Evolutionary conservation across 306 rosid genomes (phyloP).

Genomic region (Dryas alaskensis): DNA sequence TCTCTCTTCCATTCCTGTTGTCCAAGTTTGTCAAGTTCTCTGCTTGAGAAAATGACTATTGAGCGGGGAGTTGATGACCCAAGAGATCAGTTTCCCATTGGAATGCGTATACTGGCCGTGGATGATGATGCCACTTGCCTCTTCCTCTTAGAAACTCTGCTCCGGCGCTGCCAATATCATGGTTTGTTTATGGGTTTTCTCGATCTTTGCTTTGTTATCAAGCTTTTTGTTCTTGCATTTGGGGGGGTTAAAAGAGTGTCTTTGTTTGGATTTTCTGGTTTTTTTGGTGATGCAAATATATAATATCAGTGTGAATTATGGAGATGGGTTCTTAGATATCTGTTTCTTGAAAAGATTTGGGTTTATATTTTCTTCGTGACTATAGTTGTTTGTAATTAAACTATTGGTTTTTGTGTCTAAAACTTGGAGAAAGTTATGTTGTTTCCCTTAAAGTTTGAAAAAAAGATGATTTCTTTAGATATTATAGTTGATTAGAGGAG

Average conservation of each 20-base stretch:
- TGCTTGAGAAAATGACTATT: constrained; percentile 41
- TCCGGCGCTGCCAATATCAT: constrained; percentile 84
- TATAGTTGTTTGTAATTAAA: neutral
- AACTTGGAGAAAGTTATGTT: neutral
- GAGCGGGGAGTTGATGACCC: constrained; percentile 49
- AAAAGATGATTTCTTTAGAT: neutral
- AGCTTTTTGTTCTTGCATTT: too few species aligned
- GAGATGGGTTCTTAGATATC: constrained; percentile 15
- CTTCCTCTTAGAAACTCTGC: constrained; percentile 65
- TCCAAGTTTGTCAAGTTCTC: neutral
- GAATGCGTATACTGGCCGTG: constrained; percentile 97
- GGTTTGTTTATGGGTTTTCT: constrained; percentile 48
- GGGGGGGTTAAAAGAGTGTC: neutral
- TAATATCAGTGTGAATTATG: neutral
- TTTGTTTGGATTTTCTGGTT: neutral
- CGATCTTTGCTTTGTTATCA: constrained; percentile 1
- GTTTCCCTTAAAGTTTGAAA: neutral
- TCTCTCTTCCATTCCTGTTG: neutral
- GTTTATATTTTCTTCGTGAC: neutral
- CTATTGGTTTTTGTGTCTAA: neutral
- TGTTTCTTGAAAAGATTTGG: neutral
- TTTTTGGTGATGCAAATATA: neutral
- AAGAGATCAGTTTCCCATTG: constrained; percentile 66
- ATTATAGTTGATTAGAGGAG: neutral
- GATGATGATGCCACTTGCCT: constrained; percentile 93